phyloP scores from a whole-genome alignment of 768 basidiomycete species.

The Mycena alexandri region DNA sequence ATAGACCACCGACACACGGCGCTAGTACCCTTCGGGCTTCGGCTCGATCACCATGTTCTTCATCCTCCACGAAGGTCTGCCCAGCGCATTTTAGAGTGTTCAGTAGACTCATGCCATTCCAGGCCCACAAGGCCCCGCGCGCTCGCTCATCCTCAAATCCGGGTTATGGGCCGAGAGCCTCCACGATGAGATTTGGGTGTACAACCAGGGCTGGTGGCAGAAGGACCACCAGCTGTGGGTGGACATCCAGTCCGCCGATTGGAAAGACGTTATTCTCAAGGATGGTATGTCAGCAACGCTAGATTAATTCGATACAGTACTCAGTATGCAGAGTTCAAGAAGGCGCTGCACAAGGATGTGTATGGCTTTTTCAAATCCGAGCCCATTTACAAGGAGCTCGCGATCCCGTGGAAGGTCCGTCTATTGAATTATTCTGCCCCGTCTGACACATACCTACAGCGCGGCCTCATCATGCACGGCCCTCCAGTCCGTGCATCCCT shows the following conservation, averaged over 20 bases:
- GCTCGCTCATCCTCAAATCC: constrained; percentile 64
- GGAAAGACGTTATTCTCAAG: constrained; percentile 82
- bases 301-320: neutral
- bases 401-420: constrained; percentile 85
- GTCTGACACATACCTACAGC: constrained; percentile 53
- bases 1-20: neutral
- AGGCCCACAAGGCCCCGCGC: constrained; percentile 62
- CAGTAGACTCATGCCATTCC: constrained; percentile 12
- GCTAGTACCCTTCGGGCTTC: constrained; percentile 50
- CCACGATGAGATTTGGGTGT: constrained; percentile 84
- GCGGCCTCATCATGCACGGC: constrained; percentile 86
- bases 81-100: neutral
- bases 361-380: constrained; percentile 86
- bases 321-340: constrained; percentile 64
- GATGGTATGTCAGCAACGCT: constrained; percentile 42
- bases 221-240: constrained; percentile 74
- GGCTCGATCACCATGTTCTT: constrained; percentile 52
- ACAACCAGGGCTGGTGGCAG: constrained; percentile 72
- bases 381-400: constrained; percentile 76
- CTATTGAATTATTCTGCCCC: neutral
- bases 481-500: constrained; percentile 66
- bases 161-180: constrained; percentile 66
- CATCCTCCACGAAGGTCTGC: constrained; percentile 70
- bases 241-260: constrained; percentile 73
- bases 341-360: constrained; percentile 76